phyloP scores from a whole-genome alignment of 306 rosid genomes.

The Astragalus membranaceus region DNA sequence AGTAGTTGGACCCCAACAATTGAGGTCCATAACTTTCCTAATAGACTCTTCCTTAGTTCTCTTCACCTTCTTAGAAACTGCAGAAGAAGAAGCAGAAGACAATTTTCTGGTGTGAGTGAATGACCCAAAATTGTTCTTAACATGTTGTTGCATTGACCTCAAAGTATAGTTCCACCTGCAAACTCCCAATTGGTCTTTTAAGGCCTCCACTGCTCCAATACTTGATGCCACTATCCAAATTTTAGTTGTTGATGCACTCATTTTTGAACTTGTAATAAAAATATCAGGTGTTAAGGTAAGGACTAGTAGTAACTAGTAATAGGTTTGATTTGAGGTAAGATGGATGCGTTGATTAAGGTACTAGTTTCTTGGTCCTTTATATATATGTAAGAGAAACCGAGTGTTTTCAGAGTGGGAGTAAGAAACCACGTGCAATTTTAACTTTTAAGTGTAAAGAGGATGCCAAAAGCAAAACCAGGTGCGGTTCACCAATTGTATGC shows the following conservation, averaged over 20 bases:
- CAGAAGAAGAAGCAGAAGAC: conserved; percentile 28
- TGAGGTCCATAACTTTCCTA: conserved; percentile 51
- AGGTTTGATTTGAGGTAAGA: not conserved
- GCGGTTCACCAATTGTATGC: not conserved
- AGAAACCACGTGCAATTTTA: not conserved
- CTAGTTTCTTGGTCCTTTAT: not conserved
- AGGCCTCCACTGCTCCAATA: conserved; percentile 70
- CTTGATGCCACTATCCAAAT: conserved; percentile 70
- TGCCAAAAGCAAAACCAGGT: conserved; percentile 10
- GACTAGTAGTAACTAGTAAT: no score
- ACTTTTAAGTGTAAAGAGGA: not conserved
- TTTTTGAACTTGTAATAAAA: not conserved
- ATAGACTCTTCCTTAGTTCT: conserved; percentile 38
- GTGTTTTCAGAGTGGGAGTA: not conserved
- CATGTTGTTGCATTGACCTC: conserved; percentile 49
- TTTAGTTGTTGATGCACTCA: conserved; percentile 7
- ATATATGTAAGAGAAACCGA: not conserved
- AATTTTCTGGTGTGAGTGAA: conserved; percentile 29
- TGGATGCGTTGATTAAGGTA: not conserved
- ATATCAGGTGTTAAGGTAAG: not conserved
- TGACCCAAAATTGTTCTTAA: conserved; percentile 43
- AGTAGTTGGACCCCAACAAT: conserved; percentile 64
- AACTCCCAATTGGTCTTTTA: conserved; percentile 65
- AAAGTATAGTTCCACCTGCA: conserved; percentile 62
- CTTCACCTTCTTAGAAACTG: conserved; percentile 24